These are phyloP conservation scores for Tetrapisispora phaffii DNA, from an alignment of 805 yeast genomes.

Conservation along the genomic window DNA sequence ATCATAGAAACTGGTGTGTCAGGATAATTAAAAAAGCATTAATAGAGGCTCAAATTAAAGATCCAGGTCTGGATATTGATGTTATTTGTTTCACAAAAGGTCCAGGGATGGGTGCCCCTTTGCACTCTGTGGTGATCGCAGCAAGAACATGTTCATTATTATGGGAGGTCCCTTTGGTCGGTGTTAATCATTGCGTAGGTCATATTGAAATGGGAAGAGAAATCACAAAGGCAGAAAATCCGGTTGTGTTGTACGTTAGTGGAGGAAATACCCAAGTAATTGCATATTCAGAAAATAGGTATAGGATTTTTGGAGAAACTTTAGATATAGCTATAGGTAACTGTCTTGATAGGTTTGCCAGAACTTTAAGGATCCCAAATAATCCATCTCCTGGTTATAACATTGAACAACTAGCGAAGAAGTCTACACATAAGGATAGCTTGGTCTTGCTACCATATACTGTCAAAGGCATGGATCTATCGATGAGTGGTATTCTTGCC, in stretches of 20 bases:
- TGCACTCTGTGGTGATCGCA: slow-evolving; percentile 84
- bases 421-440: slow-evolving; percentile 36
- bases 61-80: slow-evolving; percentile 44
- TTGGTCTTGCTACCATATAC: slow-evolving; percentile 83
- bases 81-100: slow-evolving; percentile 93
- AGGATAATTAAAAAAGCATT: slow-evolving; percentile 61
- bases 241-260: slow-evolving; percentile 92
- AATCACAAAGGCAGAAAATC: slow-evolving; percentile 95
- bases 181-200: slow-evolving; percentile 96
- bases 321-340: slow-evolving; percentile 96
- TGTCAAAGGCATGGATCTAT: slow-evolving; percentile 96
- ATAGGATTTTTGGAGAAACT: slow-evolving; percentile 98
- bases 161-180: slow-evolving; percentile 79
- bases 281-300: slow-evolving; percentile 88
- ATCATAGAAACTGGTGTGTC: slow-evolving; percentile 91
- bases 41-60: slow-evolving; percentile 43
- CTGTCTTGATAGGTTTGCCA: slow-evolving; percentile 90
- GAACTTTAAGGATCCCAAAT: slow-evolving; percentile 79
- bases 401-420: slow-evolving; percentile 86
- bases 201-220: slow-evolving; percentile 99
- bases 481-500: slow-evolving; percentile 92
- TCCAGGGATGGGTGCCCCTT: slow-evolving; percentile 99
- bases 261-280: slow-evolving; percentile 98
- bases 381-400: slow-evolving; percentile 97
- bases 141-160: slow-evolving; percentile 77